Percentiles rank a stretch among this genome's conserved stretches.
Evolutionary conservation across 768 basidiomycete genomes (phyloP).

Genomic region (Grammothele lineata): DNA sequence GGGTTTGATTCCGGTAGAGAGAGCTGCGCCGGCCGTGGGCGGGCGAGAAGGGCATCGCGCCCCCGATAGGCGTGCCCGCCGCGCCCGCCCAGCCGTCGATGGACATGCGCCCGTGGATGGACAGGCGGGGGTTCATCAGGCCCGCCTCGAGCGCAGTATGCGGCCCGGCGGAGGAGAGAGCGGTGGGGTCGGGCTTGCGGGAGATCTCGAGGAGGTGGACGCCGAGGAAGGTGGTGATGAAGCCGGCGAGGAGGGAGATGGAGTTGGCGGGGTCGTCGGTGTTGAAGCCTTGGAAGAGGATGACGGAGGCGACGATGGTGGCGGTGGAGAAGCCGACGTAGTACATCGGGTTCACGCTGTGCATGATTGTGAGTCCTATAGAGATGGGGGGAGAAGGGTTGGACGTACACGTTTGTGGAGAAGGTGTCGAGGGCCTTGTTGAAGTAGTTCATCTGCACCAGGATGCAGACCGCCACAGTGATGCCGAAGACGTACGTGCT

Average conservation of each 20-base stretch:
- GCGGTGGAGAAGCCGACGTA: conserved; percentile 95
- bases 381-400: not conserved
- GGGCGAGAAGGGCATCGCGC: conserved; percentile 26
- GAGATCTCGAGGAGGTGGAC: conserved; percentile 92
- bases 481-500: conserved; percentile 96
- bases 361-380: not conserved
- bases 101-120: conserved; percentile 76
- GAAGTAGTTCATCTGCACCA: conserved; percentile 95
- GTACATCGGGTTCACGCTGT: conserved; percentile 94
- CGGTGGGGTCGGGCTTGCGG: conserved; percentile 43
- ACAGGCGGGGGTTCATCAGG: conserved; percentile 73
- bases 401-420: conserved; percentile 91
- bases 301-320: conserved; percentile 90
- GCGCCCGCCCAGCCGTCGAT: conserved; percentile 68
- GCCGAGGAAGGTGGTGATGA: conserved; percentile 91
- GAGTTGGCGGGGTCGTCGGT: conserved; percentile 80
- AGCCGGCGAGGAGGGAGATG: conserved; percentile 83
- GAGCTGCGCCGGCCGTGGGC: conserved; percentile 64
- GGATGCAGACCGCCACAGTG: conserved; percentile 76
- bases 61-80: conserved; percentile 28
- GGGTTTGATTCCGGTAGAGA: conserved; percentile 59
- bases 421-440: conserved; percentile 98
- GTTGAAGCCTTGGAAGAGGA: conserved; percentile 97
- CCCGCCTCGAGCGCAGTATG: conserved; percentile 61
- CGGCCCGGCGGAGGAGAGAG: conserved; percentile 26